Base-by-base conservation (phyloP, 2,329 filamentous ascomycete species). In the Thelonectria olida region DNA sequence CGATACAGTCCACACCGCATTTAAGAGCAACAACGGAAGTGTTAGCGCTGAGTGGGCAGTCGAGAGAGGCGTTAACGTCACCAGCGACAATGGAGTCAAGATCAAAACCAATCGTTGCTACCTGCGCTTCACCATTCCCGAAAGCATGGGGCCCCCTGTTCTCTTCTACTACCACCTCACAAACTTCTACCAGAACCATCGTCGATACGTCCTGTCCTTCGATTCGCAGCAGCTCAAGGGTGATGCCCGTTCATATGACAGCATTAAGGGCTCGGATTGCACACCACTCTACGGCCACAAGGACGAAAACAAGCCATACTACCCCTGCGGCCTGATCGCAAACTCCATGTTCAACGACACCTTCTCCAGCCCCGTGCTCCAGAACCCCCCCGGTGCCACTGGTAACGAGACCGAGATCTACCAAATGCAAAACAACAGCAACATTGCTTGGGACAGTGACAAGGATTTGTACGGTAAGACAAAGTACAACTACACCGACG, bases 171-270 rank as follows among this genome's bases (percentile, higher is more conserved):
- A 99, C 79, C 91, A 91, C 69, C 88, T 99, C 65, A 95, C 93
- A 59, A 97, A 98, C 80, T 99, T 99, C 81, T 98, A 98, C 82
- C 96, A 99, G 79, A 99, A 99, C 76, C 96, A 99, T 76, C 91
- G 96, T 67, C 90, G 95, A 77, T 99, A 99, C 70, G 96, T 97
- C 62, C 92, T 93, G 74, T 97, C 92, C 1, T 91, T 97, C 72
- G 91, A 94, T 73, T 85, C 90, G 58, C 84, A 92, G 53, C 96
- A 99, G 78, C 83, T 99, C 54, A 80, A 90, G 67, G 96, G 94
- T 45, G 82, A 88, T 6, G 84, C 83, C 10, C 85, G 91, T 17
- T 81, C 82, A 28, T 85, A 84, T 58, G 70, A 68, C 34, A 84
- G 86, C 2, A 91, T 98, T 68, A 79, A 84, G 28, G 79, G 79